Evolutionary conservation across 1,139 yeast genomes (phyloP).

Genomic region (Magnusiomyces paraingens): DNA sequence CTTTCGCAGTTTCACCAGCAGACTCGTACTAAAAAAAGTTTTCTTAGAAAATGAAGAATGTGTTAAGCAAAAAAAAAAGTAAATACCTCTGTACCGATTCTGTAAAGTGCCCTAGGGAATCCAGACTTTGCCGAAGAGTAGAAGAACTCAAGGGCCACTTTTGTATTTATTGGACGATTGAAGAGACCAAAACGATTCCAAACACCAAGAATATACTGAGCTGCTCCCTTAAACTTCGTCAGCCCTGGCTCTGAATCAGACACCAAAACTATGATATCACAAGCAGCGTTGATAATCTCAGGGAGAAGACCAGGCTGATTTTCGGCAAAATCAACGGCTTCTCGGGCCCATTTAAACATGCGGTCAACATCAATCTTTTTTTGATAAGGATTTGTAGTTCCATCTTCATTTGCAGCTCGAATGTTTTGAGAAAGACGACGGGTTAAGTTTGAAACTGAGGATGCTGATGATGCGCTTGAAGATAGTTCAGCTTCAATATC

Average conservation of each 20-base stretch:
- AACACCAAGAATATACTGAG: conserved; percentile 29
- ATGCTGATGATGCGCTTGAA: background rate
- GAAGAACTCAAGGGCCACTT: conserved; percentile 28
- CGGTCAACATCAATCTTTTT: conserved; percentile 3
- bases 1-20: conserved; percentile 17
- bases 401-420: background rate
- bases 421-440: conserved; percentile 11
- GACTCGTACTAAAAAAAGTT: conserved; percentile 14
- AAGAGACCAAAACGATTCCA: conserved; percentile 30
- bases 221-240: conserved; percentile 27
- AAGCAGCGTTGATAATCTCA: conserved; percentile 25
- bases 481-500: conserved; percentile 5
- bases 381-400: background rate
- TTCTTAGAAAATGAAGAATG: background rate
- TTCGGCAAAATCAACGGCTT: conserved; percentile 29
- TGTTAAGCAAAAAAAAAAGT: background rate
- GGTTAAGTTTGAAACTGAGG: conserved; percentile 10
- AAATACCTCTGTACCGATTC: conserved; percentile 30
- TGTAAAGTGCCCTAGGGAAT: conserved; percentile 32
- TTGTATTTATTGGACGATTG: conserved; percentile 19
- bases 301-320: conserved; percentile 26
- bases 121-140: conserved; percentile 30
- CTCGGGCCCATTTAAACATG: conserved; percentile 31
- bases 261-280: conserved; percentile 24
- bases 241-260: conserved; percentile 19